Percentiles rank a stretch among this genome's conserved stretches.
These are phyloP conservation scores for Cladosporium sp. DNA, from an alignment of 2,329 filamentous ascomycete species.

Conservation along the genomic window DNA sequence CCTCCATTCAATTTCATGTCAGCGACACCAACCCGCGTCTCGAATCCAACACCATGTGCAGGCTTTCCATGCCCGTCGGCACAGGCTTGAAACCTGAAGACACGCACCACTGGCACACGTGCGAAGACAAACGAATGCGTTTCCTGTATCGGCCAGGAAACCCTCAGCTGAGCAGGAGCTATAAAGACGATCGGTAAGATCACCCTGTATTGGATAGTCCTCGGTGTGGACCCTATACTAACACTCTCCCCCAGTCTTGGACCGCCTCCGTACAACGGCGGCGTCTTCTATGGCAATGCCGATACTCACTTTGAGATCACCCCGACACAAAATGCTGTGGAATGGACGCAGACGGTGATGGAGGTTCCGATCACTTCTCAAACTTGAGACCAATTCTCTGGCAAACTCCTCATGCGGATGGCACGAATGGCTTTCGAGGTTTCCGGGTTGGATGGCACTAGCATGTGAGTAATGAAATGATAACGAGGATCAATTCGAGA, in stretches of 20 bases:
- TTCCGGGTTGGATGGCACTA: background rate
- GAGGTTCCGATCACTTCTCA: conserved; percentile 6
- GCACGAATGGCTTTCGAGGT: background rate
- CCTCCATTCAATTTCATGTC: background rate
- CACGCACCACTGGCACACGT: background rate
- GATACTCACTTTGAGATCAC: conserved; percentile 2
- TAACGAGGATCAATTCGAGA: background rate
- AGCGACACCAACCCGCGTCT: conserved; percentile 10
- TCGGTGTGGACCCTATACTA: too few relatives aligned
- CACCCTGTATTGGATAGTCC: too few relatives aligned
- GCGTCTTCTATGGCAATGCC: conserved; percentile 11
- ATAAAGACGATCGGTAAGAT: conserved; percentile 6
- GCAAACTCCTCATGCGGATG: background rate
- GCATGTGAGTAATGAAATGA: background rate
- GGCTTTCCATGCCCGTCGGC: background rate
- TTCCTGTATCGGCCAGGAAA: conserved; percentile 2
- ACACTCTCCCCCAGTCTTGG: background rate
- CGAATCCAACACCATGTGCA: background rate
- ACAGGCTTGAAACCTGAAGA: background rate
- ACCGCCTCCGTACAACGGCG: background rate
- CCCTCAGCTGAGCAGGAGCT: background rate
- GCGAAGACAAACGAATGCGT: background rate
- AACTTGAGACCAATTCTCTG: background rate
- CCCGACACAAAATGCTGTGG: background rate
- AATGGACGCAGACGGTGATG: conserved; percentile 5